Evolutionary conservation across 768 basidiomycete genomes (phyloP).

Genomic region (Lepiota brunneoincarnata): DNA sequence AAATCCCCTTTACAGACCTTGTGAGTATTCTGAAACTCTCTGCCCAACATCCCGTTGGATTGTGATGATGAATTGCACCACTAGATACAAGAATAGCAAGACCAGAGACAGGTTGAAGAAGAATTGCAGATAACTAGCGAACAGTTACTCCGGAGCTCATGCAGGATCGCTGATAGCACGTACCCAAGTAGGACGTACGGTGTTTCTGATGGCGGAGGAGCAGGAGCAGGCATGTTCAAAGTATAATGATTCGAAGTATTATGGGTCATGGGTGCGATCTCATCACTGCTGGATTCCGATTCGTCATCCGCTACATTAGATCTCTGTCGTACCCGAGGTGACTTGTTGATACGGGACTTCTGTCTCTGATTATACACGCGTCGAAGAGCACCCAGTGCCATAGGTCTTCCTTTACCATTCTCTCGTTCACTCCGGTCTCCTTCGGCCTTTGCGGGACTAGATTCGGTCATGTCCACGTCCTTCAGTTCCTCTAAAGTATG

Average conservation of each 20-base stretch:
- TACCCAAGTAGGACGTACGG: slow-evolving; percentile 89
- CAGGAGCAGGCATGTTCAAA: slow-evolving; percentile 69
- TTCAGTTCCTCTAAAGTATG: slow-evolving; percentile 46
- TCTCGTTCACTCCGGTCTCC: slow-evolving; percentile 33
- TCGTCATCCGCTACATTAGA: slow-evolving; percentile 38
- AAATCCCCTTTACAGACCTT: slow-evolving; percentile 52
- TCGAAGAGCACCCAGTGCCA: slow-evolving; percentile 64
- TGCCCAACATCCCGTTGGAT: slow-evolving; percentile 89
- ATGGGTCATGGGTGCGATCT: slow-evolving; percentile 38
- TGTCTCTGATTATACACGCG: slow-evolving; percentile 65
- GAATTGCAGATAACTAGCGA: slow-evolving; percentile 83
- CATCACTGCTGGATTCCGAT: slow-evolving; percentile 48
- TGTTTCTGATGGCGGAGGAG: slow-evolving; percentile 53
- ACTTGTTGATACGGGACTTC: slow-evolving; percentile 34
- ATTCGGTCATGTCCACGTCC: slow-evolving; percentile 77
- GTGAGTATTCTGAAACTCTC: slow-evolving; percentile 82
- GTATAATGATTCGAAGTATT: slow-evolving; percentile 81
- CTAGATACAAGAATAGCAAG: slow-evolving; percentile 78
- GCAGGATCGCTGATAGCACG: slow-evolving; percentile 24
- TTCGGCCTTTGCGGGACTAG: slow-evolving; percentile 48
- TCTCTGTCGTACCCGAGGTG: slow-evolving; percentile 23
- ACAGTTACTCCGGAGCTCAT: slow-evolving; percentile 1
- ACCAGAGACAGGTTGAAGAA: slow-evolving; percentile 89
- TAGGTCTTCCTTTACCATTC: slow-evolving; percentile 36
- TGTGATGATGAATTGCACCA: slow-evolving; percentile 84